Conservation (phyloP, 331 rosid species). For the Rosa hybrid region DNA sequence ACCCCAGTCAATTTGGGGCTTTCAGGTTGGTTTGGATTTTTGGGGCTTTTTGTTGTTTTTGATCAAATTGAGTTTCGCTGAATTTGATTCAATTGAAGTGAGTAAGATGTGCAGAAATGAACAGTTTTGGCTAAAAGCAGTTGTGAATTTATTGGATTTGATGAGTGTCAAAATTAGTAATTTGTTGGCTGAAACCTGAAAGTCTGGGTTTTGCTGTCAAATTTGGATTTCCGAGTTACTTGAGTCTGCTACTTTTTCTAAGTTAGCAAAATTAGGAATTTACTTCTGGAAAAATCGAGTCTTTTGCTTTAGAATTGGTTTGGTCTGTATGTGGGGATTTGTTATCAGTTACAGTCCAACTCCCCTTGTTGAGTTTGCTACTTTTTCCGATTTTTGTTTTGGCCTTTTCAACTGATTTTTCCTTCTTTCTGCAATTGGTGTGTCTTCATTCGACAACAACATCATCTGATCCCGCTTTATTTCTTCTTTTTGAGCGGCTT, state of each 20-base stretch:
- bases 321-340: neutral
- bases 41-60: neutral
- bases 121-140: neutral
- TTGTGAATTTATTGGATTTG: constrained; percentile 6
- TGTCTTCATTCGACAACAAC: neutral
- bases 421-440: neutral
- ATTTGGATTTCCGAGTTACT: neutral
- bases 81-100: neutral
- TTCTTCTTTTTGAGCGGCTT: neutral
- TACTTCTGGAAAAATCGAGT: neutral
- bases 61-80: neutral
- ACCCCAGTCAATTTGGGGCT: constrained; percentile 35
- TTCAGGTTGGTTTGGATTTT: constrained; percentile 48
- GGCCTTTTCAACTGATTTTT: neutral
- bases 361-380: neutral
- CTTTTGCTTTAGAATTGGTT: neutral
- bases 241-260: neutral
- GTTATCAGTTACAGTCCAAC: neutral
- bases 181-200: neutral
- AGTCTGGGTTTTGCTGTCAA: constrained; percentile 2
- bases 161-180: neutral
- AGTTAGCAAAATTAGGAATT: neutral
- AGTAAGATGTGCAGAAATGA: neutral
- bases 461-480: neutral
- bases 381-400: neutral